Percentiles rank a stretch among this genome's conserved stretches.
Evolutionary conservation across 192 early-diverging fungal genomes (phyloP).

Genomic region (Jimgerdemannia flammicorona): DNA sequence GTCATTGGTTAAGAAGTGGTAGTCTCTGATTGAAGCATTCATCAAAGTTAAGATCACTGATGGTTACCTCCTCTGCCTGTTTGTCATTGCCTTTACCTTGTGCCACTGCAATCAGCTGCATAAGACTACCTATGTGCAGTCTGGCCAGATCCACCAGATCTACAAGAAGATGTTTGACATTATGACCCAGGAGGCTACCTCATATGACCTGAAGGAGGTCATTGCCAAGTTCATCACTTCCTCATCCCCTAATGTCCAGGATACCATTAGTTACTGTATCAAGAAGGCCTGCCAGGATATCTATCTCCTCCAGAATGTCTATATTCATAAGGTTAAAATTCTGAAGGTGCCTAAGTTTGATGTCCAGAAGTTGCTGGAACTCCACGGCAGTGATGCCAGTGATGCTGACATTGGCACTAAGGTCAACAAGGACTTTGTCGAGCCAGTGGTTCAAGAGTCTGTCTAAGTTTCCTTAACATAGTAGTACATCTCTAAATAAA

Average conservation of each 20-base stretch:
- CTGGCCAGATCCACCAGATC: slow-evolving; percentile 95
- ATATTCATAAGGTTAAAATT: slow-evolving; percentile 98
- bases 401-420: slow-evolving; percentile 79
- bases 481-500: too few species aligned
- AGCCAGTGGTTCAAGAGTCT: slow-evolving; percentile 68
- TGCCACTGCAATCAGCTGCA: slow-evolving; percentile 90
- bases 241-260: slow-evolving; percentile 40
- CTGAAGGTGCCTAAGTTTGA: slow-evolving; percentile 97
- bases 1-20: slow-evolving; percentile 99
- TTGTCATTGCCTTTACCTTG: slow-evolving; percentile 96
- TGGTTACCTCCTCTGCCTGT: slow-evolving; percentile 98
- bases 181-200: slow-evolving; percentile 79
- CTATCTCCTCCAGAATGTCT: slow-evolving; percentile 97
- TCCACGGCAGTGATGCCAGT: slow-evolving; percentile 87
- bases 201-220: slow-evolving; percentile 92
- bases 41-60: slow-evolving; percentile 99
- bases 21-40: slow-evolving; percentile 94
- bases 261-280: slow-evolving; percentile 96
- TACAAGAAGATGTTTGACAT: slow-evolving; percentile 99
- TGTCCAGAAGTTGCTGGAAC: slow-evolving; percentile 93
- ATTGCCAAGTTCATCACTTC: slow-evolving; percentile 91
- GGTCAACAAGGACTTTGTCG: slow-evolving; percentile 78
- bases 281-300: slow-evolving; percentile 96
- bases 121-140: slow-evolving; percentile 98
- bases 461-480: too few species aligned